Base-by-base conservation (phyloP, 345 rosid species). In the Bruguiera parviflora region DNA sequence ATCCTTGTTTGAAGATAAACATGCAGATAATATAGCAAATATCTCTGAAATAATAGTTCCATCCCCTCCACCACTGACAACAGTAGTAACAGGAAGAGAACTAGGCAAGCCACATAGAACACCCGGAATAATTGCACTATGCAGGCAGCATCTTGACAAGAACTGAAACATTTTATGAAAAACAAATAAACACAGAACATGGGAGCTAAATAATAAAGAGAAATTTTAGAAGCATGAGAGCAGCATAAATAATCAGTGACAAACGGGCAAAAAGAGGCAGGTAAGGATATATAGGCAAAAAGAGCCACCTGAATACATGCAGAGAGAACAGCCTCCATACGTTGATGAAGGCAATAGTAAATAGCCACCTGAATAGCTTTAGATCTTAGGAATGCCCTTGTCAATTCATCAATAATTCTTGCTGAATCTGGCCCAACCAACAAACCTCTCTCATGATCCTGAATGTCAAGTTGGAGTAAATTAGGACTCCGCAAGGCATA, bases 21-120 rank as follows among this genome's bases (percentile, higher is more conserved):
- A 88, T 3, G 73, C 63, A 29, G 89, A 88, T 67, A 95, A 73
- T 72, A 92, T 65, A 60, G 89, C 83, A 72, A 92, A 92, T 70
- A 92, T 83, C 78, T 92, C 97, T 8, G 96, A 87, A 63, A 90
- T 71, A 75, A 92, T 81, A n/a, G 96, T 95, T 71, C 96, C 91
- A 74, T 95, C 96, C 56, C 85, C 97, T 75, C 99, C 97, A 15
- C 99, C 97, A 74, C 96, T 92, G 76, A 92, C 89, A 62, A 89
- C 73, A 21, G 96, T 89, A 53, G 92, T 82, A 64, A 80, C 87
- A 62, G 96, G 93, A 32, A 89, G 85, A 73, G 99, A 87, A 77
- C 83, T 92, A 75, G 97, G 94, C 75, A 95, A 80, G 66, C 97
- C 99, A 62, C 99, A 95, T 59, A 95, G 91, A 65, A 92, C 76